A percentile compares a stretch with the other conserved stretches of the same genome.
These are phyloP conservation scores for Linnemannia schmuckeri DNA, from an alignment of 192 early-diverging fungal genomes.

Conservation along the genomic window DNA sequence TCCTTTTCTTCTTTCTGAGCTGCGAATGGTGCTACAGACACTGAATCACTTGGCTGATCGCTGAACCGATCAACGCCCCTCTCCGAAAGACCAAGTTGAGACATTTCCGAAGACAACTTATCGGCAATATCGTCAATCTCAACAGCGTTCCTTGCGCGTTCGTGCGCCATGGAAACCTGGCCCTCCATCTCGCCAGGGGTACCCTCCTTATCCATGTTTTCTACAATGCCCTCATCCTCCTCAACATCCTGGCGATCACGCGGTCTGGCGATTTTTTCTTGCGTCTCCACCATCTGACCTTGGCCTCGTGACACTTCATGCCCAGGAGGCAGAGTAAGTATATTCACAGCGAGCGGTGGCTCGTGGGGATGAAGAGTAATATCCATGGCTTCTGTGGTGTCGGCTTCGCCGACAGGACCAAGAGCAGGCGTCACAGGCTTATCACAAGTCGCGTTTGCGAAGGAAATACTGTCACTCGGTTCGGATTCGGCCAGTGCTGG, in stretches of 20 bases:
- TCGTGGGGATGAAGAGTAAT: neutral
- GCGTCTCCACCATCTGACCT: neutral
- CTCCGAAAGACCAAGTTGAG: slow-evolving; percentile 17
- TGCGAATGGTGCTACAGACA: neutral
- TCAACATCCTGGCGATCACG: neutral
- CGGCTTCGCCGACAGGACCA: neutral
- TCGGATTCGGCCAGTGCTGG: neutral
- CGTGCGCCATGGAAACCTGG: neutral
- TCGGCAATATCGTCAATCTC: slow-evolving; percentile 2
- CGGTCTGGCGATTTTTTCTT: neutral
- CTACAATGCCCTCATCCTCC: neutral
- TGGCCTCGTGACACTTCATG: neutral
- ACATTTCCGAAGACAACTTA: slow-evolving; percentile 25
- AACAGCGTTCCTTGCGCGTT: no score
- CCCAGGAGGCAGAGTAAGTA: neutral
- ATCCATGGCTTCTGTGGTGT: neutral
- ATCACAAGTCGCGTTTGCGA: neutral
- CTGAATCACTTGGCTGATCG: neutral
- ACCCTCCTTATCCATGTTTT: neutral
- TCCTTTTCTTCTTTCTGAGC: neutral
- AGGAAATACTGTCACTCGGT: neutral
- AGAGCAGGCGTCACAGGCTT: neutral
- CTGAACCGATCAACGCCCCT: neutral
- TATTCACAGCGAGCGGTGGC: no score
- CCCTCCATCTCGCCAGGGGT: neutral